Percentiles rank a stretch among this genome's conserved stretches.
phyloP scores from a whole-genome alignment of 2,329 filamentous ascomycete genomes.

The Aspergillus sp. region DNA sequence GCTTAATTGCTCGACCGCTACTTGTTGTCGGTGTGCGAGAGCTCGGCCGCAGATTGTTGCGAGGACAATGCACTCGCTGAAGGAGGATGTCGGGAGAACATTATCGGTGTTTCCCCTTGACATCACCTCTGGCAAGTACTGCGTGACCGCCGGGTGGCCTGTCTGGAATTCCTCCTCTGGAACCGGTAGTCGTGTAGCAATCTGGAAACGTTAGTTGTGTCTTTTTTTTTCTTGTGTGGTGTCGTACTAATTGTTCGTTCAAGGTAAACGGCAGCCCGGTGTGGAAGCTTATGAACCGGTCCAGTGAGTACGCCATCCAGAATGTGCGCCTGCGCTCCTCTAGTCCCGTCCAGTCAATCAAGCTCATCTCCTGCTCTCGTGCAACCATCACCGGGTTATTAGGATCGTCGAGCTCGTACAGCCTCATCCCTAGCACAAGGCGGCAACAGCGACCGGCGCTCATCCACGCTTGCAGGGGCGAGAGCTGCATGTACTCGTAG shows the following conservation, averaged over 20 bases:
- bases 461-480: slow-evolving; percentile 41
- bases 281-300: slow-evolving; percentile 41
- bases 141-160: slow-evolving; percentile 31
- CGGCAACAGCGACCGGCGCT: slow-evolving; percentile 44
- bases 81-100: slow-evolving; percentile 29
- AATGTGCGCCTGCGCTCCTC: slow-evolving; percentile 45
- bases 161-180: slow-evolving; percentile 43
- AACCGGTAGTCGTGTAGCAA: slow-evolving; percentile 40
- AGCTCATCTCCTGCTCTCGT: slow-evolving; percentile 16
- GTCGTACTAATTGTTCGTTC: slow-evolving; percentile 30
- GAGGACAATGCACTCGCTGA: slow-evolving; percentile 40
- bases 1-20: slow-evolving; percentile 22
- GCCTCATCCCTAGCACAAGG: slow-evolving; percentile 41
- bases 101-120: slow-evolving; percentile 7
- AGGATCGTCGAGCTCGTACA: slow-evolving; percentile 42
- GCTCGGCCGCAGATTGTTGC: slow-evolving; percentile 32
- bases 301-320: slow-evolving; percentile 47
- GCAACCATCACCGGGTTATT: slow-evolving; percentile 21
- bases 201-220: slow-evolving; percentile 26
- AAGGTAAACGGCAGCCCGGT: slow-evolving; percentile 38
- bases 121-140: slow-evolving; percentile 39
- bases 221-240: not conserved
- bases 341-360: slow-evolving; percentile 33
- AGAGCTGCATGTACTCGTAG: slow-evolving; percentile 43
- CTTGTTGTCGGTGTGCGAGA: slow-evolving; percentile 23